Base-by-base conservation (phyloP, 1,139 yeast genomes). In the Saccharomycopsis hybrid region DNA sequence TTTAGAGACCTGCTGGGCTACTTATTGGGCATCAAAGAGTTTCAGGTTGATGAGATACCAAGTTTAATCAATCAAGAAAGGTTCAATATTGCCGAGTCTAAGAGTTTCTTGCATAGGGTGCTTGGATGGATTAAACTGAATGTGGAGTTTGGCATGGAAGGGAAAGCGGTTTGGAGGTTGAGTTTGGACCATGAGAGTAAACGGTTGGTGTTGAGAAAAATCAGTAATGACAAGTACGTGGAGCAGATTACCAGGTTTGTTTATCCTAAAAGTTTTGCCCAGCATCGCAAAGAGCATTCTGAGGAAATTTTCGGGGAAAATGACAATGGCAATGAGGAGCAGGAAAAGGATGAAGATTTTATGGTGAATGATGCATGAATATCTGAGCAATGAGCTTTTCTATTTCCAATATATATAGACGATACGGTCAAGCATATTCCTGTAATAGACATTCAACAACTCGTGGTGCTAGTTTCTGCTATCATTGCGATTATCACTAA, bases 81-180 rank as follows among this genome's bases (percentile, higher is more conserved):
- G 7, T 39, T 4, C 28, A 11, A 46, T 32, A 25, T 36, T 32
- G 24, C n/a, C 2, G 25, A 33, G 13, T 3, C 44, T 7, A 4
- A 29, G 24, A 24, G 31, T 3, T 35, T 30, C 24, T 28, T 46
- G n/a, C 37, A 40, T 24, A 5, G 13, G 9, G 7, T 9, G 9
- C 33, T 46, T 25, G 11, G 13, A 8, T 39, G 44, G 48, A 46
- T 46, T 13, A 46, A 46, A 24, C 9, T 13, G 5, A 45, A 39
- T n/a, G 31, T 45, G 29, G 30, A 28, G 13, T 7, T 11, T 25
- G 35, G 27, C 9, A 2, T 7, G n/a, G 35, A 44, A 8, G 35
- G 24, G 3, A 29, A 44, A 9, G 42, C 30, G 37, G 43, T 28
- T 2, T 45, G 48, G 48, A 18, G 38, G 31, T 38, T 45, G 35